Evolutionary conservation across 2,329 filamentous ascomycete genomes (phyloP), one percentile per base, ranked within the genome.

Genomic region (Aspergillus unguis): DNA sequence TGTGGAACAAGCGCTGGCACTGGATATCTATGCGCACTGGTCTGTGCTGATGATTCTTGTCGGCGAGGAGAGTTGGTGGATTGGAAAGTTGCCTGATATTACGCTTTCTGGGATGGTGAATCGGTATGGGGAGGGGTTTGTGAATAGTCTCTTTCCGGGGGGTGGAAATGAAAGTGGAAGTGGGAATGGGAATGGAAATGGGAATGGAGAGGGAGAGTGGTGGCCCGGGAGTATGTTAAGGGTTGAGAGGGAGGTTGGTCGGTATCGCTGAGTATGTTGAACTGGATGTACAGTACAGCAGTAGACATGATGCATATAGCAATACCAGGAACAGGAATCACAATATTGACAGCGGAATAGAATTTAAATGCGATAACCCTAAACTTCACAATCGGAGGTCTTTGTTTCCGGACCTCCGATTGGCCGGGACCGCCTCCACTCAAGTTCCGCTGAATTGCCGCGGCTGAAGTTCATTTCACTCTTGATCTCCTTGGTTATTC

Each of bases 21-120:
- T 48, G 0, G 46, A 48, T 28, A 48, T 48, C 46, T 48, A 48
- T 8, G 46, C 46, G 38, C 46, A 48, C 10, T 48, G 46, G 46
- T 42, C 37, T 4, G 46, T 48, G 38, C 37, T 48, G 0, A 48
- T 48, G 46, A 27, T 48, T 5, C 10, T 48, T 0, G 46, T 48
- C 1, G 7, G 6, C 10, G 46, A 48, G 11, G 46, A 48, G 31
- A 41, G 36, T 3, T 48, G 46, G 46, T 48, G 29, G 29, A 48
- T 48, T 36, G 46, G 46, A 7, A 42, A 36, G 10, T 23, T 48
- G 25, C 46, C 46, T 1, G n/a, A 42, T 27, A 48, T 48, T 9
- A 48, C 46, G 4, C 29, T 48, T 1, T 1, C 29, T 0, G 46
- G 46, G 0, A 42, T 48, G 46, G 3, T 48, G 29, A 42, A 42